Conservation (phyloP, 495 filamentous ascomycete species). For the Daldinia bambusicola region DNA sequence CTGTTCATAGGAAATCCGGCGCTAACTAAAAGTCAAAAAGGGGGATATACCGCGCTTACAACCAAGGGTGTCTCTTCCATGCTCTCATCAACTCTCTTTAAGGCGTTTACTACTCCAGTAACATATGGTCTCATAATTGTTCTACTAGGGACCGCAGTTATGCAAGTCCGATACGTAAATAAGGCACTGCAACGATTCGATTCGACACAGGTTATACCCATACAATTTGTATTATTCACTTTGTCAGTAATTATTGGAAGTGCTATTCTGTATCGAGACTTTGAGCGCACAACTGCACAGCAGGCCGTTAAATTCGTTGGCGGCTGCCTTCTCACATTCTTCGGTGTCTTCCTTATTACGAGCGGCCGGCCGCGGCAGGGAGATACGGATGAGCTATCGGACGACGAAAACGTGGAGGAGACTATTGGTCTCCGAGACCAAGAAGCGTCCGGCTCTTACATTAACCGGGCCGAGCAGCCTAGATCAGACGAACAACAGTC, state of each 20-base stretch:
- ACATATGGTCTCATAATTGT: slow-evolving; percentile 84
- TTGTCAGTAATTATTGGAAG: slow-evolving; percentile 94
- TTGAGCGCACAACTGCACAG: slow-evolving; percentile 76
- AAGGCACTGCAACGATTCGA: slow-evolving; percentile 94
- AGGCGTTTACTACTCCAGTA: slow-evolving; percentile 87
- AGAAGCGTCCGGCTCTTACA: slow-evolving; percentile 40
- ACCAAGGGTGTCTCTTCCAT: slow-evolving; percentile 97
- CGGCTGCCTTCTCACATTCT: slow-evolving; percentile 89
- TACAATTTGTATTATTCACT: slow-evolving; percentile 96
- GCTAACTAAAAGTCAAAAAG: slow-evolving; percentile 59
- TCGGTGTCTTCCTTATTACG: slow-evolving; percentile 94
- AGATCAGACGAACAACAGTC: slow-evolving; percentile 31
- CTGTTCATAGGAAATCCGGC: slow-evolving; percentile 4
- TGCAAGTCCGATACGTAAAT: slow-evolving; percentile 97
- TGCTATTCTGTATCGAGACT: slow-evolving; percentile 92
- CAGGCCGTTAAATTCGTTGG: slow-evolving; percentile 85
- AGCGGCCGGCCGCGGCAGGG: slow-evolving; percentile 66
- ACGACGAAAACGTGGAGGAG: slow-evolving; percentile 64
- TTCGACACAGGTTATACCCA: slow-evolving; percentile 95
- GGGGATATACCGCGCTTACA: slow-evolving; percentile 92
- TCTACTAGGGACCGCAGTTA: slow-evolving; percentile 82
- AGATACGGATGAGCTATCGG: slow-evolving; percentile 64
- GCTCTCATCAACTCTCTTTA: slow-evolving; percentile 86
- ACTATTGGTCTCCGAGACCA: slow-evolving; percentile 60
- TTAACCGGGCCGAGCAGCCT: slow-evolving; percentile 41